A percentile compares a stretch with the other conserved stretches of the same genome.
Conservation (phyloP, 345 rosid species). For the Abelmoschus esculentus region DNA sequence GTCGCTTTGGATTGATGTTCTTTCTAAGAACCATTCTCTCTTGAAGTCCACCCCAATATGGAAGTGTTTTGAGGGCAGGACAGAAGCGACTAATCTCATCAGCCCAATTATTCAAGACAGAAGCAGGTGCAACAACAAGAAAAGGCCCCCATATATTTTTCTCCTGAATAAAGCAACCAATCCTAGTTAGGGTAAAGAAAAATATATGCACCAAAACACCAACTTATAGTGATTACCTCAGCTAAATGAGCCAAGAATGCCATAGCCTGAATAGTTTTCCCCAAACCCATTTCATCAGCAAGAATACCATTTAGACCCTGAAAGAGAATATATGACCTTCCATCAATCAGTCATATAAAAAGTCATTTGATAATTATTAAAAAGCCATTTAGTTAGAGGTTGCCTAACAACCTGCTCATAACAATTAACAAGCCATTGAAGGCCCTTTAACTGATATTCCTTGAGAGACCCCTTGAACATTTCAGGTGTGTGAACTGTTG, state of each 20-base stretch:
- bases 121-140: constrained; percentile 98
- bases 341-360: constrained; percentile 3
- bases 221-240: constrained; percentile 51
- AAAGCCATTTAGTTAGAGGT: not conserved
- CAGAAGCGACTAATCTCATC: constrained; percentile 98
- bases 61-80: constrained; percentile 94
- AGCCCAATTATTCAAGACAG: constrained; percentile 98
- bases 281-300: constrained; percentile 99
- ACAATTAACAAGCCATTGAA: constrained; percentile 99
- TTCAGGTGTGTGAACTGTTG: constrained; percentile 95
- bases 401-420: constrained; percentile 78
- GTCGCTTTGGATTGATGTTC: constrained; percentile 94
- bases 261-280: constrained; percentile 99
- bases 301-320: constrained; percentile 99
- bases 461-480: constrained; percentile 89
- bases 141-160: constrained; percentile 99
- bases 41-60: constrained; percentile 98
- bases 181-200: constrained; percentile 20
- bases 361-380: not conserved
- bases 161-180: constrained; percentile 48
- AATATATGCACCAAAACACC: constrained; percentile 12
- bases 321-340: constrained; percentile 14
- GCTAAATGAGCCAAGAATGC: constrained; percentile 98
- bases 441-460: constrained; percentile 98
- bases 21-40: constrained; percentile 83